A percentile compares a stretch with the other conserved stretches of the same genome.
Evolutionary conservation across 2,329 filamentous ascomycete species (phyloP).

Genomic region (Aspergillus viridinutans): DNA sequence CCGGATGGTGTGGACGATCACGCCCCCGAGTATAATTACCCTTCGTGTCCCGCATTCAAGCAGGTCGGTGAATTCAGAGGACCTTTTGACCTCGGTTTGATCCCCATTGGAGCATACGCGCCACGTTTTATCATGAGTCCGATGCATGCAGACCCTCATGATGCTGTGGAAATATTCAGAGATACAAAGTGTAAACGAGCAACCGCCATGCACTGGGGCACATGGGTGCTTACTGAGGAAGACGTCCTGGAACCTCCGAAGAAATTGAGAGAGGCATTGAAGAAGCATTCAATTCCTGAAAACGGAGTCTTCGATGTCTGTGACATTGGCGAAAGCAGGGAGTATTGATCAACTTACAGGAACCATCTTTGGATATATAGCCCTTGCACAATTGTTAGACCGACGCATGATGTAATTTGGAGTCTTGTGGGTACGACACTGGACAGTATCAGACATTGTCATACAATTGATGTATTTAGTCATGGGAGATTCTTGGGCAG

Average conservation of each 20-base stretch:
- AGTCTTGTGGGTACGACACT: background rate
- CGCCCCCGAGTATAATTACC: conserved; percentile 60
- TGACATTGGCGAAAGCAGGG: conserved; percentile 76
- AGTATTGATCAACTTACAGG: conserved; percentile 53
- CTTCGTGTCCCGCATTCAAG: conserved; percentile 76
- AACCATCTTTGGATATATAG: background rate
- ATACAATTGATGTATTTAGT: background rate
- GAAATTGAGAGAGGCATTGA: conserved; percentile 68
- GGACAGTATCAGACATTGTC: background rate
- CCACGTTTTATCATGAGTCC: conserved; percentile 63
- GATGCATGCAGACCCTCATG: conserved; percentile 82
- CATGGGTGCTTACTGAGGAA: conserved; percentile 82
- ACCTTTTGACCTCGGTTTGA: conserved; percentile 84
- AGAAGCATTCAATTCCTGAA: conserved; percentile 62
- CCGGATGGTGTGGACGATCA: conserved; percentile 67
- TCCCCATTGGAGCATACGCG: conserved; percentile 87
- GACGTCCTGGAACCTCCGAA: conserved; percentile 77
- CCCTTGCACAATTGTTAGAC: background rate
- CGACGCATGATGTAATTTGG: background rate
- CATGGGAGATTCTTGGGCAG: background rate
- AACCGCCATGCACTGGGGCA: conserved; percentile 87
- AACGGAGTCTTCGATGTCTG: conserved; percentile 75
- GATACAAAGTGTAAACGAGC: conserved; percentile 76
- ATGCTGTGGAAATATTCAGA: conserved; percentile 82
- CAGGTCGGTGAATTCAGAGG: conserved; percentile 76